phyloP scores from a whole-genome alignment of 495 filamentous ascomycete genomes.

The Penicillium taxi region DNA sequence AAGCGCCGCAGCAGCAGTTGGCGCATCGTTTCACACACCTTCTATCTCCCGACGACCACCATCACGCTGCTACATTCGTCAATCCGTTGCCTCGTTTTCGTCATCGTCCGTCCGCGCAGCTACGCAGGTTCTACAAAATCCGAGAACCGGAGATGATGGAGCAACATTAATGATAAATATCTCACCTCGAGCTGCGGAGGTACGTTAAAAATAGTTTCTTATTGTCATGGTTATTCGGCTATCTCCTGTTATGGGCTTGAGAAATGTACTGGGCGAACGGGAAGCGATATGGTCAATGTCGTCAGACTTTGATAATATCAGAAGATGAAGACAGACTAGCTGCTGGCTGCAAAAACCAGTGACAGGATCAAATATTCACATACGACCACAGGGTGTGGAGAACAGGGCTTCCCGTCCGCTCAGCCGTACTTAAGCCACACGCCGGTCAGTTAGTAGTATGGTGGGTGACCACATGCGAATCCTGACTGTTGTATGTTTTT shows the following conservation, averaged over 20 bases:
- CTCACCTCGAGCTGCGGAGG: constrained; percentile 70
- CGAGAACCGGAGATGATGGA: constrained; percentile 55
- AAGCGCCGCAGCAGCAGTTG: constrained; percentile 3
- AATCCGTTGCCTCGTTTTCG: constrained; percentile 23
- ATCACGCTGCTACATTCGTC: constrained; percentile 2
- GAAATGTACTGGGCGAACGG: constrained; percentile 5
- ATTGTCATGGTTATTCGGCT: constrained; percentile 1
- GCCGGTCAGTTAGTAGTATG: constrained; percentile 44
- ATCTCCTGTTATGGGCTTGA: neutral
- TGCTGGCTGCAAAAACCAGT: too few species aligned
- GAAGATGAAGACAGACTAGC: too few species aligned
- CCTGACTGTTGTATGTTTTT: constrained; percentile 43
- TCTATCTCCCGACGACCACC: neutral
- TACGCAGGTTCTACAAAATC: constrained; percentile 31
- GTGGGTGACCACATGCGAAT: constrained; percentile 47
- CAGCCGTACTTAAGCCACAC: constrained; percentile 46
- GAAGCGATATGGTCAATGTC: constrained; percentile 3
- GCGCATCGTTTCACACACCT: constrained; percentile 1
- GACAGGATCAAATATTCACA: constrained; percentile 16
- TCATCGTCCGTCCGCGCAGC: constrained; percentile 23
- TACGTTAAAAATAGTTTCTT: constrained; percentile 33
- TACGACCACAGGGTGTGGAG: constrained; percentile 46
- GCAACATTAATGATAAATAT: constrained; percentile 73
- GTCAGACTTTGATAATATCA: too few species aligned
- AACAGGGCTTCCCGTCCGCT: constrained; percentile 45